Evolutionary conservation across 768 basidiomycete species (phyloP), one percentile per base, ranked within the genome.

Genomic region (Lanmaoa pseudosensibilis): DNA sequence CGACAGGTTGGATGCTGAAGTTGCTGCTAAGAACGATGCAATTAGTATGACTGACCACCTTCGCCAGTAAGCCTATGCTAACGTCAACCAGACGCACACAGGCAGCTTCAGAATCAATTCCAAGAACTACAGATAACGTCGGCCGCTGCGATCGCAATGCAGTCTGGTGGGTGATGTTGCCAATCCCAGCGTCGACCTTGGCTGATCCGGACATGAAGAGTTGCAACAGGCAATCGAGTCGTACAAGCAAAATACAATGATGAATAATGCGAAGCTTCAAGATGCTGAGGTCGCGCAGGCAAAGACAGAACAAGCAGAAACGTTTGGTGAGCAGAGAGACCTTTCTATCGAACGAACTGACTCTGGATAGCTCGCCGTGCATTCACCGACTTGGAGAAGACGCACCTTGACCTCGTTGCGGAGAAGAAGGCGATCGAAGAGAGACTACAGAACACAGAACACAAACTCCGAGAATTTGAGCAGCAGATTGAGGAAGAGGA

Each of bases 271-370:
- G 44, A 80, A 81, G 11, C 77, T 89, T 21, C 86, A 91, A 67
- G 81, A 81, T 13, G 79, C 84, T 1, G 89, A 92, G 64, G 83
- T 89, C 49, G 83, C 82, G 8, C 78, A 82, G 45, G 86, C 82
- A 7, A 89, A 84, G 62, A 79, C 81, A 15, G 80, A 83, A 46
- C 81, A 86, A 16, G 81, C 80, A 4, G 89, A 90, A 70, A 78
- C 82, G 5, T 78, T 81, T 61, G 78, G 90, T 90, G 56, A 50
- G 76, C 37, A 50, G 15, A 19, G 8, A 40, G 2, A 40, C 16
- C 11, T n/a, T n/a, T 57, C 21, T 36, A 16, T 43, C 21, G 43
- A 56, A 50, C 38, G 16, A 23, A 37, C 64, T 58, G 58, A 65
- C 54, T 39, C 40, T 50, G 44, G 25, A 16, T 55, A 90, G 88